A percentile compares a stretch with the other conserved stretches of the same genome.
Conservation (phyloP, 495 filamentous ascomycete genomes). For the Aspergillus bertholletiae region DNA sequence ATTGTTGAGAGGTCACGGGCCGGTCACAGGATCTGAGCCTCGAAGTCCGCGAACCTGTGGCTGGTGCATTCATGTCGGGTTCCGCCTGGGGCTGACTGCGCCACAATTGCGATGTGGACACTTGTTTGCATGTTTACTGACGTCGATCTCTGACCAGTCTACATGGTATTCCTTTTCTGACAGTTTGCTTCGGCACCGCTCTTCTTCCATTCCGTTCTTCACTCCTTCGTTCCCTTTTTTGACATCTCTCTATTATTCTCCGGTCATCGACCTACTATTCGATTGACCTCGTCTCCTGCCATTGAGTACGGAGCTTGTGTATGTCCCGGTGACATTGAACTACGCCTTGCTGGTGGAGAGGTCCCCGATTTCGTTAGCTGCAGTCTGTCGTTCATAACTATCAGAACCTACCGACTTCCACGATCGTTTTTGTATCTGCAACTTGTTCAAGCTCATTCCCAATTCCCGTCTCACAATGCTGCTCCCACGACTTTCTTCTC, state of each 20-base stretch:
- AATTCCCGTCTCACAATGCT: slow-evolving; percentile 25
- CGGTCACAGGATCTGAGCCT: slow-evolving; percentile 6
- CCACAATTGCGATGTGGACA: slow-evolving; percentile 34
- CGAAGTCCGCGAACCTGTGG: slow-evolving; percentile 14
- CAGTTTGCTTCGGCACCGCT: neutral
- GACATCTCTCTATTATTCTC: neutral
- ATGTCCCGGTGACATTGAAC: slow-evolving; percentile 32
- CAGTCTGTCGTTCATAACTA: slow-evolving; percentile 14
- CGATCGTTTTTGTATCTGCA: slow-evolving; percentile 15
- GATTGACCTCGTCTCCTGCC: slow-evolving; percentile 3
- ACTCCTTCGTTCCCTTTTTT: slow-evolving; percentile 4
- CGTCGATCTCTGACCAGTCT: slow-evolving; percentile 17
- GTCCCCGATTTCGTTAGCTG: slow-evolving; percentile 5
- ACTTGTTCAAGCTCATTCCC: neutral
- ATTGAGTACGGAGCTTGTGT: slow-evolving; percentile 17
- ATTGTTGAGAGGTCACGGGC: neutral
- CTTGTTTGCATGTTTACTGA: slow-evolving; percentile 13
- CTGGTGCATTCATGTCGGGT: slow-evolving; percentile 8
- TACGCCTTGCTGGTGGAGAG: no score
- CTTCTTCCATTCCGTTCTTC: slow-evolving; percentile 20
- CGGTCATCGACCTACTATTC: slow-evolving; percentile 2
- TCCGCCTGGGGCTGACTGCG: slow-evolving; percentile 18
- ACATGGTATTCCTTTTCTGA: neutral
- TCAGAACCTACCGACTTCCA: neutral
- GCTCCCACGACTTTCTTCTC: slow-evolving; percentile 36